Conservation (phyloP, 805 yeast species). For the Kodamaea jinghongensis region DNA sequence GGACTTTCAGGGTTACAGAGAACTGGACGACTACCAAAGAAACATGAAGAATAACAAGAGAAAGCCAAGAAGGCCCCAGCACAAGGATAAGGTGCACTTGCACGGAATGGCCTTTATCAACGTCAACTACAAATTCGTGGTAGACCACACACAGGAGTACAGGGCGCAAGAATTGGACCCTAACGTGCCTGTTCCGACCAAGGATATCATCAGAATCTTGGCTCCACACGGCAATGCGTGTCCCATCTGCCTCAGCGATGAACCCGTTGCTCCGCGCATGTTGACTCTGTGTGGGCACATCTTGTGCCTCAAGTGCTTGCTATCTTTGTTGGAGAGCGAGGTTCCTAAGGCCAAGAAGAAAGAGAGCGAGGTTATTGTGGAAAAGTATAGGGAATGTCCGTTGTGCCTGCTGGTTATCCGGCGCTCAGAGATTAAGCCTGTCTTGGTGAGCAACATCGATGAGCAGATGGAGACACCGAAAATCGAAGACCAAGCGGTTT, state of each 20-base stretch:
- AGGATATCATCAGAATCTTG: constrained; percentile 66
- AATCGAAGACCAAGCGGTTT: constrained; percentile 49
- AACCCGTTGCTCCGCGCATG: constrained; percentile 92
- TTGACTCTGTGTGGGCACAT: constrained; percentile 87
- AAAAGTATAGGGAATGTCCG: constrained; percentile 72
- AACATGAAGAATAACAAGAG: constrained; percentile 9
- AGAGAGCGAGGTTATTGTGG: constrained; percentile 35
- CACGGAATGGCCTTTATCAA: constrained; percentile 72
- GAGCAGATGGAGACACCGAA: constrained; percentile 59
- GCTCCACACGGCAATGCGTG: constrained; percentile 76
- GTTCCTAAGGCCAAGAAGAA: constrained; percentile 38
- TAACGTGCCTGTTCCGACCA: constrained; percentile 63
- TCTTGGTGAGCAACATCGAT: constrained; percentile 46
- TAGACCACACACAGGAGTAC: constrained; percentile 60
- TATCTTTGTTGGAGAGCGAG: constrained; percentile 64
- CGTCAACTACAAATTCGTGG: constrained; percentile 79
- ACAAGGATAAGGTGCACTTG: constrained; percentile 39
- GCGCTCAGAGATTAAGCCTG: constrained; percentile 64
- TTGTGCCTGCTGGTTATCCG: constrained; percentile 60
- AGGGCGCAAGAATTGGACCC: constrained; percentile 66
- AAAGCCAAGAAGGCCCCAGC: constrained; percentile 7
- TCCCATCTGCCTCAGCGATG: constrained; percentile 86
- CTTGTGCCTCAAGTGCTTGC: constrained; percentile 78
- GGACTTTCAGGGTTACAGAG: constrained; percentile 48
- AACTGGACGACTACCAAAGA: constrained; percentile 31